A percentile compares a stretch with the other conserved stretches of the same genome.
phyloP scores from a whole-genome alignment of 2,329 filamentous ascomycete genomes.

The Furcasterigmium furcatum region DNA sequence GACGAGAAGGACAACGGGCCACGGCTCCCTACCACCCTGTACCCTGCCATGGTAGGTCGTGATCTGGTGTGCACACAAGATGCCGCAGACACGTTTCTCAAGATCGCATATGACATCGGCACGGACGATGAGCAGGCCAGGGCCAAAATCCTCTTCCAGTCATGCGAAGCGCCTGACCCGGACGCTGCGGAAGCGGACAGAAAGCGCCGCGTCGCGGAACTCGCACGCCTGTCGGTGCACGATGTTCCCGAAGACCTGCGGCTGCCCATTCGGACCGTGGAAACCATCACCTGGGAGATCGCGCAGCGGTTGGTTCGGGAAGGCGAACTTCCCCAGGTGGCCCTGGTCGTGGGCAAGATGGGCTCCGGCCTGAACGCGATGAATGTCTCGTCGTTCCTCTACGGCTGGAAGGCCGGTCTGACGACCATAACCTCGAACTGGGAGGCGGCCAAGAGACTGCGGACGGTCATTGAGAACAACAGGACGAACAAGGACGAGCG shows the following conservation, averaged over 20 bases:
- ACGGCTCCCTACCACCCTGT: constrained; percentile 18
- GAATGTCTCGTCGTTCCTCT: constrained; percentile 34
- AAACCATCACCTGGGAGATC: constrained; percentile 19
- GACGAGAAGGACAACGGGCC: constrained; percentile 16
- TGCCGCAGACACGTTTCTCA: constrained; percentile 32
- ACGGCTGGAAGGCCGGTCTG: constrained; percentile 30
- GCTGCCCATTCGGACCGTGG: constrained; percentile 27
- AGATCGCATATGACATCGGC: constrained; percentile 30
- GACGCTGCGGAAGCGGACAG: constrained; percentile 7
- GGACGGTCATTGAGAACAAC: constrained; percentile 9
- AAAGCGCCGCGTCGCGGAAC: constrained; percentile 16
- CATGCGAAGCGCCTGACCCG: constrained; percentile 2
- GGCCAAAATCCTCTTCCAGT: constrained; percentile 24
- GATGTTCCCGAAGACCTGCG: constrained; percentile 25
- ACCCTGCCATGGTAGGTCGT: constrained; percentile 27
- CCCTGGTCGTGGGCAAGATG: constrained; percentile 24
- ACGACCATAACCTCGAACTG: constrained; percentile 37
- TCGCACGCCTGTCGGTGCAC: constrained; percentile 27
- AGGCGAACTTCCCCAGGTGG: constrained; percentile 25
- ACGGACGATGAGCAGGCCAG: constrained; percentile 31
- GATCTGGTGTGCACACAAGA: constrained; percentile 32
- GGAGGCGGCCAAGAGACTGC: constrained; percentile 21
- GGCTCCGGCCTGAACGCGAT: constrained; percentile 28
- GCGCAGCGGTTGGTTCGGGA: constrained; percentile 20
- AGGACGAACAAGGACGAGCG: background rate